These are phyloP conservation scores for Piloderma croceum DNA, from an alignment of 768 basidiomycete genomes.

Conservation along the genomic window DNA sequence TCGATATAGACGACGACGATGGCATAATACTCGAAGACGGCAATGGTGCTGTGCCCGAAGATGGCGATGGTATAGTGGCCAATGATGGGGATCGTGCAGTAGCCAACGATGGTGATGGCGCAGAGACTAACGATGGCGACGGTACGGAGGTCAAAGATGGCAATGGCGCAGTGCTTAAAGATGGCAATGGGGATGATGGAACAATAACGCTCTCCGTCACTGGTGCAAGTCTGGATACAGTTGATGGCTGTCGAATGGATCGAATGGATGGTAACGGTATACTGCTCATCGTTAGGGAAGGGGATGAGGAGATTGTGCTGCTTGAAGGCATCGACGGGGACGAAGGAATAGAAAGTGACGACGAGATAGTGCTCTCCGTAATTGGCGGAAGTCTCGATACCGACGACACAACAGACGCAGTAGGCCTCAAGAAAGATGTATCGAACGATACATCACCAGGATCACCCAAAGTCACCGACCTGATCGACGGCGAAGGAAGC, in stretches of 20 bases:
- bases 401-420: constrained; percentile 29
- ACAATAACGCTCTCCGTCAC: background rate
- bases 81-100: background rate
- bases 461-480: constrained; percentile 46
- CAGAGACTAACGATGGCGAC: background rate
- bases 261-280: background rate
- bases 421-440: constrained; percentile 68
- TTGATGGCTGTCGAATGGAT: background rate
- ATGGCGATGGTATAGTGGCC: constrained; percentile 1
- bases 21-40: constrained; percentile 17
- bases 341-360: constrained; percentile 13
- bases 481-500: constrained; percentile 60
- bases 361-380: constrained; percentile 28
- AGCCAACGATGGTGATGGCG: background rate
- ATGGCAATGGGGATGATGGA: background rate
- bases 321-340: constrained; percentile 2
- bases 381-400: constrained; percentile 28
- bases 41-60: constrained; percentile 1
- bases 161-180: too few relatives aligned
- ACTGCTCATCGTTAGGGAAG: background rate
- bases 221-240: background rate
- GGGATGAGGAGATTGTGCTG: background rate
- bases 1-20: constrained; percentile 26
- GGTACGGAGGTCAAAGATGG: constrained; percentile 1
- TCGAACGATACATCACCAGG: constrained; percentile 62